These are phyloP conservation scores for Pichia kluyveri DNA, from an alignment of 805 yeast genomes.

Conservation along the genomic window DNA sequence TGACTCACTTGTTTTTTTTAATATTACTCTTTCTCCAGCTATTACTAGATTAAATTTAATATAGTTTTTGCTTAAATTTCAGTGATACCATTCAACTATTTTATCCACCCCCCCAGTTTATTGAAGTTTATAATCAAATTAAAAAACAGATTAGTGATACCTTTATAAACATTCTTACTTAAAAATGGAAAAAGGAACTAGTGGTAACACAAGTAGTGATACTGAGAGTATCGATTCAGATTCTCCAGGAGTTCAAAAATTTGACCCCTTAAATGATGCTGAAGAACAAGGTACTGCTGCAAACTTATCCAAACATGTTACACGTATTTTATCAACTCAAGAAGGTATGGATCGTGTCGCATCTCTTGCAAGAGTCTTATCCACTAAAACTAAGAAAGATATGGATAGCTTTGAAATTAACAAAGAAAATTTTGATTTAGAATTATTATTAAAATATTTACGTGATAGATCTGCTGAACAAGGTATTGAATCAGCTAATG, in stretches of 20 bases:
- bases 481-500: slow-evolving; percentile 39
- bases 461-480: slow-evolving; percentile 33
- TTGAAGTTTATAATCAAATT: no score
- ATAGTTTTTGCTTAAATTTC: no score
- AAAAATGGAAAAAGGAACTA: no score
- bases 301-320: slow-evolving; percentile 15
- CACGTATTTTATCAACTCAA: slow-evolving; percentile 15
- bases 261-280: slow-evolving; percentile 15
- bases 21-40: no score
- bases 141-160: no score
- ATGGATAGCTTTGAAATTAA: slow-evolving; percentile 19
- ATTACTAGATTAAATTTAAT: no score
- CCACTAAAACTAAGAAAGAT: slow-evolving; percentile 34
- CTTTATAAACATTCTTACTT: no score
- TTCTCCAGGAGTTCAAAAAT: slow-evolving; percentile 11
- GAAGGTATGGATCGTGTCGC: slow-evolving; percentile 29
- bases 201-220: slow-evolving; percentile 25
- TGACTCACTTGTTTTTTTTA: no score
- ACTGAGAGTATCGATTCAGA: slow-evolving; percentile 22
- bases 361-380: slow-evolving; percentile 38
- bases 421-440: slow-evolving; percentile 33
- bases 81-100: no score
- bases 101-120: no score
- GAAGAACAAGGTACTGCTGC: slow-evolving; percentile 17
- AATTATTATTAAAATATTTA: slow-evolving; percentile 28